phyloP scores from a whole-genome alignment of 192 early-diverging fungal genomes.

The Phycomyces blakesleeanus region DNA sequence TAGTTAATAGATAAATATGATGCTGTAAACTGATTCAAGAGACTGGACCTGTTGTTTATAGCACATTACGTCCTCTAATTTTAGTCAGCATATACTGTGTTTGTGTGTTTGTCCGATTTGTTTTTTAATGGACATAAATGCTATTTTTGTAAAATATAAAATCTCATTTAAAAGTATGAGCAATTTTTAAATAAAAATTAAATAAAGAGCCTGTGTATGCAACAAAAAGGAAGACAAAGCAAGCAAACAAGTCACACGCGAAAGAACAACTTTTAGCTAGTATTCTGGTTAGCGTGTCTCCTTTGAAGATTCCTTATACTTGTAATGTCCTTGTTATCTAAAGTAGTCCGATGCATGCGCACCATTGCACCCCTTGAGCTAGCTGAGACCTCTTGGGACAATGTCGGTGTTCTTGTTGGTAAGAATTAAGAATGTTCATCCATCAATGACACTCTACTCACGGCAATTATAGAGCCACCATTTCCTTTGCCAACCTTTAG shows the following conservation, averaged over 20 bases:
- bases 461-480: conserved; percentile 62
- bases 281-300: background rate
- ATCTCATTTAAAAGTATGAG: too few species aligned
- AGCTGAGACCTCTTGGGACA: conserved; percentile 85
- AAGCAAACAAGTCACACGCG: background rate
- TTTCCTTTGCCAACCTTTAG: conserved; percentile 64
- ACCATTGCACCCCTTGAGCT: conserved; percentile 81
- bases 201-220: too few species aligned
- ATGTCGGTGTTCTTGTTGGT: conserved; percentile 85
- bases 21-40: too few species aligned
- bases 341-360: conserved; percentile 66
- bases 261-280: background rate
- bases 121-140: too few species aligned
- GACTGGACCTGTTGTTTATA: too few species aligned
- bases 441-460: conserved; percentile 1
- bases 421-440: background rate
- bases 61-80: too few species aligned
- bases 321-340: conserved; percentile 53
- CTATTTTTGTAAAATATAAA: too few species aligned
- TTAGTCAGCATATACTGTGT: too few species aligned
- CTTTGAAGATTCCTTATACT: conserved; percentile 6
- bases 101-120: too few species aligned
- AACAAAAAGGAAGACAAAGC: too few species aligned
- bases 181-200: too few species aligned
- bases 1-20: too few species aligned